Evolutionary conservation across 1,139 yeast genomes (phyloP), one percentile per base, ranked within the genome.

Genomic region (Candida gigantensis): DNA sequence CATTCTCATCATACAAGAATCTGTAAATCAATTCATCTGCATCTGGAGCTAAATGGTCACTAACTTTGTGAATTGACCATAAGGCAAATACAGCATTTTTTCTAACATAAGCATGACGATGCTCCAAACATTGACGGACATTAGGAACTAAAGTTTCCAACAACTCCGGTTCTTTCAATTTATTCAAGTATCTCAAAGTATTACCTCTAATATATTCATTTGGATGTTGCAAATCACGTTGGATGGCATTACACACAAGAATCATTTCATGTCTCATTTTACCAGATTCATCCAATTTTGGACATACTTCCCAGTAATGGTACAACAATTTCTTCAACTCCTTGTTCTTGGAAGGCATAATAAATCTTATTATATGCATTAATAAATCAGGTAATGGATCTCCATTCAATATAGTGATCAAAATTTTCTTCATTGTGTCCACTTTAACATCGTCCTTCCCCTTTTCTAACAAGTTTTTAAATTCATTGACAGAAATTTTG

Each of bases 211-310:
- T 85, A 58, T 84, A 94, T 64, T 94, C 98, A 67, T 94, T 94
- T 36, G 98, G 97, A 65, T 94, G 98, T 64, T 90, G 97, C 51
- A 94, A 76, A 61, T 94, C 99, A 63, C 92, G 89, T 63, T 94
- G 95, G 54, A 94, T 88, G 39, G 97, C 97, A 60, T 94, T 94
- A 69, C 97, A 92, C 35, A 92, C 98, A 50, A 94, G 79, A 65
- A 94, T 92, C 97, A 94, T 92, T 66, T 94, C 99, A 62, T 90
- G 97, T 68, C 89, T 87, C 73, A 94, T 79, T 60, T 87, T 87
- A 5, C 98, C 98, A 36, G 84, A 83, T 32, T 77, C 73, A 52
- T 88, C 95, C 51, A 83, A 72, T 65, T 94, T 94, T 38, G 97
- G 95, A 58, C 96, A 94, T 40, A 90, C 88, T 63, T 94, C 99